phyloP scores from a whole-genome alignment of 352 stramenopile species.

The Blastocystis sp. region DNA sequence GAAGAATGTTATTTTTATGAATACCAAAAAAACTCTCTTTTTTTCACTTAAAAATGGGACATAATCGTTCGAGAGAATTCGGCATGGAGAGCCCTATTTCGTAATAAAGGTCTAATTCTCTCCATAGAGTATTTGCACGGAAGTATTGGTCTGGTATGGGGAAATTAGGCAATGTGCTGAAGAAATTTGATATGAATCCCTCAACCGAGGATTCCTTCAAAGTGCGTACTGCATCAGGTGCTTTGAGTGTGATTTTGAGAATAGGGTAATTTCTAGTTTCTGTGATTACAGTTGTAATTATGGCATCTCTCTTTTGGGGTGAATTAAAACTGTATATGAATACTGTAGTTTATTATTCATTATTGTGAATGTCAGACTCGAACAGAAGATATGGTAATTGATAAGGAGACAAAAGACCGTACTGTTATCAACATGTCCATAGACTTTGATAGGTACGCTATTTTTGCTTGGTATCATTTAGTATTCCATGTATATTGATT shows the following conservation, averaged over 20 bases:
- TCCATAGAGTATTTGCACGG: neutral
- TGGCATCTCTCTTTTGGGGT: slow-evolving; percentile 44
- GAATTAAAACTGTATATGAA: slow-evolving; percentile 52
- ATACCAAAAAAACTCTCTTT: too few relatives aligned
- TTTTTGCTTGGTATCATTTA: neutral
- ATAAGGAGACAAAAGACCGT: slow-evolving; percentile 32
- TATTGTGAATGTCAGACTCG: neutral
- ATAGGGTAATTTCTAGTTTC: slow-evolving; percentile 19
- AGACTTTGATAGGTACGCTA: slow-evolving; percentile 19
- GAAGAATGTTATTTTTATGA: too few relatives aligned
- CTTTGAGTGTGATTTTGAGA: slow-evolving; percentile 9
- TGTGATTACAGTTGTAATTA: slow-evolving; percentile 45
- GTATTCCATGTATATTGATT: slow-evolving; percentile 51
- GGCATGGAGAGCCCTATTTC: neutral
- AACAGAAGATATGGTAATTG: slow-evolving; percentile 54
- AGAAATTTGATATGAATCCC: slow-evolving; percentile 64
- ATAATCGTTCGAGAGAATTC: neutral
- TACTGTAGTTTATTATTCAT: neutral
- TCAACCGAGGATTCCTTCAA: slow-evolving; percentile 54
- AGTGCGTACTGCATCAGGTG: slow-evolving; percentile 32
- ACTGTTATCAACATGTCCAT: slow-evolving; percentile 26
- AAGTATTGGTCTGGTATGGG: neutral
- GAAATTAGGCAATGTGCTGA: slow-evolving; percentile 26
- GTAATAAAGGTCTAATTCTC: neutral
- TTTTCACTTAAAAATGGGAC: too few relatives aligned